Conservation (phyloP, 2,329 filamentous ascomycete genomes). For the Zalaria obscura region DNA sequence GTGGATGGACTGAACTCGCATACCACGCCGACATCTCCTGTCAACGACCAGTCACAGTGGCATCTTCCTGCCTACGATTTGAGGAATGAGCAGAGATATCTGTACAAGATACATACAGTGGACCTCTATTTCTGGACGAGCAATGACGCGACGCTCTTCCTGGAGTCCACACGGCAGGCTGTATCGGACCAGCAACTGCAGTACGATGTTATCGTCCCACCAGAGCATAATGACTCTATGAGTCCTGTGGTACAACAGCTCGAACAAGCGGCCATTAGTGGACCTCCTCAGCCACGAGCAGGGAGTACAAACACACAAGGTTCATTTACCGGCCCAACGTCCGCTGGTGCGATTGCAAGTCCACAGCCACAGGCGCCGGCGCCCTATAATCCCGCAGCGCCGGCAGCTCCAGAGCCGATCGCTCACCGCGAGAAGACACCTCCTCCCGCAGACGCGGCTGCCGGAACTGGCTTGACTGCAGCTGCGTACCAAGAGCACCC, state of each 20-base stretch:
- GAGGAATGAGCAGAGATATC: conserved; percentile 61
- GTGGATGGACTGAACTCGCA: conserved; percentile 30
- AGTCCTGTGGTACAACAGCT: conserved; percentile 61
- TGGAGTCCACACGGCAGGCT: conserved; percentile 53
- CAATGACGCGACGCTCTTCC: conserved; percentile 54
- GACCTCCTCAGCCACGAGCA: conserved; percentile 33
- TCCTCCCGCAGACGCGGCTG: conserved; percentile 51
- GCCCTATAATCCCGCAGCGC: conserved; percentile 68
- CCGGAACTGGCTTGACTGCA: conserved; percentile 27
- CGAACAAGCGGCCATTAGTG: conserved; percentile 55
- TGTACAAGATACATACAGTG: conserved; percentile 62
- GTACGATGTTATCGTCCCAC: conserved; percentile 46
- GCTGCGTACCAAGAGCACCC: conserved; percentile 22
- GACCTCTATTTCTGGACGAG: conserved; percentile 72
- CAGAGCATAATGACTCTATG: conserved; percentile 37
- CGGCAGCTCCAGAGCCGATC: conserved; percentile 58
- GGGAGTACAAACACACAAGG: conserved; percentile 22
- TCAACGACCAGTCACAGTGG: conserved; percentile 45
- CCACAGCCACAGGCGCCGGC: conserved; percentile 37
- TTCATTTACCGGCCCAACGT: conserved; percentile 13
- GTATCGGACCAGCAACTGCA: conserved; percentile 43
- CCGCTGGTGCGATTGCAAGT: conserved; percentile 8
- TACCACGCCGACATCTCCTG: conserved; percentile 17
- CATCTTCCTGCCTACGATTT: conserved; percentile 61
- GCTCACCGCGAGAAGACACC: conserved; percentile 67